Base-by-base conservation (phyloP, 2,329 filamentous ascomycete genomes). In the Incumbomyces lentus region DNA sequence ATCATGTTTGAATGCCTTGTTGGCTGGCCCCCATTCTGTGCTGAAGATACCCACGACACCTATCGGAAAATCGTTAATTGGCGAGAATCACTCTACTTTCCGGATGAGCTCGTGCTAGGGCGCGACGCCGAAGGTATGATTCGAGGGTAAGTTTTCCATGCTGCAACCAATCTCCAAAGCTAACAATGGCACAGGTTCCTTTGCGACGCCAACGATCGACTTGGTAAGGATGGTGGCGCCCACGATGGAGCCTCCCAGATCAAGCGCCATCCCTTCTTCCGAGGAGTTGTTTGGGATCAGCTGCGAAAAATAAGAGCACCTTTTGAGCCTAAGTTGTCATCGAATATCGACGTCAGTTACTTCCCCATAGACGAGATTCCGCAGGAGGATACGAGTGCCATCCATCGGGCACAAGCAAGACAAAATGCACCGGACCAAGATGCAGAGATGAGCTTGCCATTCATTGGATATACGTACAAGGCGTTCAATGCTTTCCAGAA, bases 1-100 rank as follows among this genome's bases (percentile, higher is more conserved):
- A 98, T 98, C 69, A 96, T 98, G 92, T 98, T 96, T 60, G 92
- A 98, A 68, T 98, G 92, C 66, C 75, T 98, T 56, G 88, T 98
- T 51, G 92, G 92, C 59, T 98, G 92, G 92, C 92, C 92, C 46
- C 92, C 92, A 26, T 98, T 98, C 77, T 98, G 92, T 65, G 90
- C 92, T 16, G 92, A 98, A 65, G 90, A 96, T 63, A 86, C 88
- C 50, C 90, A 94, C 62, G 92, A 96, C 65, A 96, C 92, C 1
- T 98, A 98, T 69, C 84, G 90, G 56, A 98, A 98, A 76, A 98
- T 98, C 65, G 88, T 98, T 59, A 95, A 95, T 70, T 98, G 92
- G 92, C 82, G 86, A 47, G 84, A 94, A 61, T 88, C 90, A 49
- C 71, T 98, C 40, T 95, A 95, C 67, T 96, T 98, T 73, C 92